phyloP scores from a whole-genome alignment of 805 yeast species.

The Starmerella cellae region DNA sequence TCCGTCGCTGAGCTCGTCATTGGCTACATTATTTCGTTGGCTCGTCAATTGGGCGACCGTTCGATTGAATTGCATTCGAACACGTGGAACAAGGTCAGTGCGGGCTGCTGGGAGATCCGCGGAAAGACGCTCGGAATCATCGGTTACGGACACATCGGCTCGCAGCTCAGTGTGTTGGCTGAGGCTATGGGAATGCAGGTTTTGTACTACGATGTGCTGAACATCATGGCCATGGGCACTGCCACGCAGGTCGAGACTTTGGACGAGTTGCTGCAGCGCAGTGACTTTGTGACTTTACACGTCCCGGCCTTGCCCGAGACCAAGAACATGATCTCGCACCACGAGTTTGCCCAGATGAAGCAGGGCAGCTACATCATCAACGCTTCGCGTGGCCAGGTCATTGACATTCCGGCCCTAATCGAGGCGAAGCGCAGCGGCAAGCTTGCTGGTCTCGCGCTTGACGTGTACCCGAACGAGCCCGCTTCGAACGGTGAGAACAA shows the following conservation, averaged over 20 bases:
- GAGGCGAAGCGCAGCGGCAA: conserved; percentile 86
- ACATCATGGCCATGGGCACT: conserved; percentile 94
- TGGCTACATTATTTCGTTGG: conserved; percentile 83
- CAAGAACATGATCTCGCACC: conserved; percentile 71
- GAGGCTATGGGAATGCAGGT: conserved; percentile 98
- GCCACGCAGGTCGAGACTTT: conserved; percentile 83
- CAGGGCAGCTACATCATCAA: conserved; percentile 88
- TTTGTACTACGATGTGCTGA: conserved; percentile 75
- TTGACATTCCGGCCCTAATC: conserved; percentile 87
- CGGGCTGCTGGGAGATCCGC: conserved; percentile 97
- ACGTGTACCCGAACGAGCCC: conserved; percentile 94
- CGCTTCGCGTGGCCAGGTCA: conserved; percentile 95
- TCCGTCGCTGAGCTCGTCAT: conserved; percentile 96
- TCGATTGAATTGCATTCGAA: conserved; percentile 92
- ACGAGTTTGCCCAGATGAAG: conserved; percentile 92
- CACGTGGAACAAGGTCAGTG: conserved; percentile 91
- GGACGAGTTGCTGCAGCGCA: conserved; percentile 60
- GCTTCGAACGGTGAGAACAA: conserved; percentile 83
- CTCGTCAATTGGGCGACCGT: conserved; percentile 95
- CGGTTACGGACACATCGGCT: conserved; percentile 97
- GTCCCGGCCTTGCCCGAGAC: conserved; percentile 94
- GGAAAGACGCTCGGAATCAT: conserved; percentile 95
- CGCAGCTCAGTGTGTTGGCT: conserved; percentile 91
- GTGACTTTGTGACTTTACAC: conserved; percentile 87
- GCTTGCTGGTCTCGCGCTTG: conserved; percentile 93